Evolutionary conservation across 768 basidiomycete genomes (phyloP), one percentile per base, ranked within the genome.

Genomic region (Clavulina sp.): DNA sequence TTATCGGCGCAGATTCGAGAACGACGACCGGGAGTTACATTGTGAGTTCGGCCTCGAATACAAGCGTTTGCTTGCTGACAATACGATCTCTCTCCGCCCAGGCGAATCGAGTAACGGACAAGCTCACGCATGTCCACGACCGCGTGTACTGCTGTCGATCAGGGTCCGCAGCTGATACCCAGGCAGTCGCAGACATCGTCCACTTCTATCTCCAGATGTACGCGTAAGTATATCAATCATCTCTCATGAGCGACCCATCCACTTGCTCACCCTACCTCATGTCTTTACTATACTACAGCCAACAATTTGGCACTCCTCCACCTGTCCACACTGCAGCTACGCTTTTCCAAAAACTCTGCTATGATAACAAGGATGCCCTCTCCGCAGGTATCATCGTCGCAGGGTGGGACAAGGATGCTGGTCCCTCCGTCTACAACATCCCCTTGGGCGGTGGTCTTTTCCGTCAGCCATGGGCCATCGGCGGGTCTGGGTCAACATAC

Each of bases 121-220:
- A 99, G 69, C 75, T 96, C 55, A 95, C 92, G 2, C 77, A 86
- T 63, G 74, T 99, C 58, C 91, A 96, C 65, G 95, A 99, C 68
- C 87, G 89, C 58, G 86, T 97, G 66, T 99, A 97, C 67, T 99
- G 95, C 65, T 99, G 95, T 76, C 84, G 95, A 54, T 95, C 89
- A 40, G 95, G 95, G 48, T 95, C 91, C 58, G 87, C 93, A 43
- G 93, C 93, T 23, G 93, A 99, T 65, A 99, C 95, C 2, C 95
- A 95, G 62, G 89, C 92, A 48, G 73, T 99, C 29, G 93, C 95
- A 51, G 95, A 99, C 63, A 70, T 78, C 9, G 85, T 93, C 7
- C 85, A 91, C 62, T 79, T 82, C 63, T 69, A 79, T 56, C 74
- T 87, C 30, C 88, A 91, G 63, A 68, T 85, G 64, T 73, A 76